Evolutionary conservation across 2,329 filamentous ascomycete genomes (phyloP).

Genomic region (Fusarium sp.): DNA sequence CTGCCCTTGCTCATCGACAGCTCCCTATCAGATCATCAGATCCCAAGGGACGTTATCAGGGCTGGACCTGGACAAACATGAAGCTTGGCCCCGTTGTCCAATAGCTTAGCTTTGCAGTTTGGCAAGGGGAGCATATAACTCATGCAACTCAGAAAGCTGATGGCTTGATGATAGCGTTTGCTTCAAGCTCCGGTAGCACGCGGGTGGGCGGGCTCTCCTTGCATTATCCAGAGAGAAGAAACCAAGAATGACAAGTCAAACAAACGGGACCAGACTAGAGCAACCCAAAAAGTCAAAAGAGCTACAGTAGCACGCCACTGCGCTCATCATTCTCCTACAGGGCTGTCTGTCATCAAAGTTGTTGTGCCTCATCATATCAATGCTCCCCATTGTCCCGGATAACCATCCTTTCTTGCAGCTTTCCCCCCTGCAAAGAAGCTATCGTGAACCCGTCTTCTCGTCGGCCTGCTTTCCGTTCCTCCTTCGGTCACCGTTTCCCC

Average conservation of each 20-base stretch:
- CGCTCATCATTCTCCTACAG: slow-evolving; percentile 25
- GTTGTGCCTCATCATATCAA: slow-evolving; percentile 11
- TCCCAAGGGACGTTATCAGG: neutral
- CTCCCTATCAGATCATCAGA: slow-evolving; percentile 1
- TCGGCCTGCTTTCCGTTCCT: slow-evolving; percentile 12
- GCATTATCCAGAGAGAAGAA: slow-evolving; percentile 35
- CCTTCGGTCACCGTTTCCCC: slow-evolving; percentile 10
- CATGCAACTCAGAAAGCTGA: neutral
- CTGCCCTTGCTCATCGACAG: neutral
- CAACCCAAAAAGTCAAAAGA: slow-evolving; percentile 20
- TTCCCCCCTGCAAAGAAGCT: slow-evolving; percentile 17
- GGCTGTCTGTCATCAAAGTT: neutral
- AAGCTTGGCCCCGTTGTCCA: neutral
- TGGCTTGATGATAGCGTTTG: neutral
- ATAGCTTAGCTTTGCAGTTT: neutral
- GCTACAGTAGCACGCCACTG: slow-evolving; percentile 32
- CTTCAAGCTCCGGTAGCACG: slow-evolving; percentile 6
- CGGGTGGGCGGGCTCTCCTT: slow-evolving; percentile 23
- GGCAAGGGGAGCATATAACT: neutral
- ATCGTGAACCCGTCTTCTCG: slow-evolving; percentile 24
- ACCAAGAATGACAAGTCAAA: slow-evolving; percentile 5
- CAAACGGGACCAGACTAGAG: slow-evolving; percentile 24
- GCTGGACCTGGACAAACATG: neutral
- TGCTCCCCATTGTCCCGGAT: neutral
- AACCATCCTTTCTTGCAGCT: neutral